Evolutionary conservation across 352 stramenopile species (phyloP).

Genomic region (Phytophthora fragariaefolia): DNA sequence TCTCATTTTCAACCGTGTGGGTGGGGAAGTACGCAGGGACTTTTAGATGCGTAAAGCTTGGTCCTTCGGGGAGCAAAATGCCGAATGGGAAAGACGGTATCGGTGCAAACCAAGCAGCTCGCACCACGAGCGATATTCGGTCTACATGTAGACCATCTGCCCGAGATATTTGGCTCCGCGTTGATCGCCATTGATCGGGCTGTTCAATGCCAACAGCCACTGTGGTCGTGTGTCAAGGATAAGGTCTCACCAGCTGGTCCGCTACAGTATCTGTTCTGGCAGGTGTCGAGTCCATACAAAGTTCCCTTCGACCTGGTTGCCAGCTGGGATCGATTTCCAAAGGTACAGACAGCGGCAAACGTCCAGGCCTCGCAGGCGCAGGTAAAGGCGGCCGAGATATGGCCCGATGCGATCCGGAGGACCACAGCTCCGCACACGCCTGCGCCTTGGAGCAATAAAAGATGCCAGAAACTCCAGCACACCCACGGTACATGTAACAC

Average conservation of each 20-base stretch:
- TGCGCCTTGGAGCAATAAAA: too few relatives aligned
- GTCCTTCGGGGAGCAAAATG: conserved; percentile 14
- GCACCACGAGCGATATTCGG: too few relatives aligned
- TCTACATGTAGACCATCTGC: too few relatives aligned
- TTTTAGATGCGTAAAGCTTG: background rate
- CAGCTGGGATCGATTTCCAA: too few relatives aligned
- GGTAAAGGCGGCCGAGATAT: conserved; percentile 16
- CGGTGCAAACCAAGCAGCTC: too few relatives aligned
- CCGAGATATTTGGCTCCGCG: too few relatives aligned
- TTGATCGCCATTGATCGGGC: background rate
- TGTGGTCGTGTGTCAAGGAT: conserved; percentile 3
- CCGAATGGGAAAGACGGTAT: conserved; percentile 16
- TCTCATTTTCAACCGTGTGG: conserved; percentile 12
- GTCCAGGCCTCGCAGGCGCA: background rate
- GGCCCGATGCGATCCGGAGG: conserved; percentile 12
- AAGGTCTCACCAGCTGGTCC: background rate
- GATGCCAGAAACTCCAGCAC: background rate
- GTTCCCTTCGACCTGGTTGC: too few relatives aligned
- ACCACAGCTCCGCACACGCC: too few relatives aligned
- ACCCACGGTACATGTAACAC: too few relatives aligned
- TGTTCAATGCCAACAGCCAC: background rate
- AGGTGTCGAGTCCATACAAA: too few relatives aligned
- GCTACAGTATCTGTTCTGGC: background rate
- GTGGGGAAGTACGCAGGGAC: conserved; percentile 2
- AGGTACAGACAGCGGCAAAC: too few relatives aligned